Evolutionary conservation across 2,329 filamentous ascomycete genomes (phyloP), one percentile per base, ranked within the genome.

Genomic region (Helotiales sp.): DNA sequence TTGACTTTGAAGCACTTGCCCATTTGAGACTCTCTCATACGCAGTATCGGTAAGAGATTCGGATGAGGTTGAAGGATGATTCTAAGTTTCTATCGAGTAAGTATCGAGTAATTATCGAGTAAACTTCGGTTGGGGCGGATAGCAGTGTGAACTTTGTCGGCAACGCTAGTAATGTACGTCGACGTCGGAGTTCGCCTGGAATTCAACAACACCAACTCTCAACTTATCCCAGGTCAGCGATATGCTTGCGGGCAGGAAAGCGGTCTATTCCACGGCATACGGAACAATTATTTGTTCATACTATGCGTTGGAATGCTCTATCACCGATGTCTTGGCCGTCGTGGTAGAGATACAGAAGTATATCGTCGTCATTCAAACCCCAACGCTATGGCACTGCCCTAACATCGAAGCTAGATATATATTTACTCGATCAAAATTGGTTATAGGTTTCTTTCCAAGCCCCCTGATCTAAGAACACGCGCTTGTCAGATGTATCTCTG

Each of bases 351-450:
- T n/a, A n/a, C n/a, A n/a, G n/a, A n/a, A n/a, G n/a, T n/a, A n/a
- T n/a, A n/a, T 15, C 31, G 31, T 9, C 15, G 31, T 34, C 31
- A 9, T 15, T 34, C 31, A 9, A 9, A 9, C 31, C 31, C 15
- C 31, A 9, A n/a, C 46, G 46, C 46, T n/a, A 17, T n/a, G 27
- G 25, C 46, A 19, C 9, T 4, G 25, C 22, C 27, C 22, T 30
- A 5, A n/a, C 15, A 24, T 30, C 47, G 46, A 46, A 19, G n/a
- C 54, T 38, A 47, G 54, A 46, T n/a, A 46, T 15, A 17, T 38
- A 25, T 62, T 66, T 63, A 66, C 62, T 66, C 62, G 60, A 64
- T 66, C 24, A 29, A 62, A 63, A 66, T 46, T 55, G 13, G 52
- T 36, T 52, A 64, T 55, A 57, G 49, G 24, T 42, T 12, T 25